Percentiles rank a stretch among this genome's conserved stretches.
Conservation (phyloP, 2,329 filamentous ascomycete species). For the Zymoseptoria tritici region DNA sequence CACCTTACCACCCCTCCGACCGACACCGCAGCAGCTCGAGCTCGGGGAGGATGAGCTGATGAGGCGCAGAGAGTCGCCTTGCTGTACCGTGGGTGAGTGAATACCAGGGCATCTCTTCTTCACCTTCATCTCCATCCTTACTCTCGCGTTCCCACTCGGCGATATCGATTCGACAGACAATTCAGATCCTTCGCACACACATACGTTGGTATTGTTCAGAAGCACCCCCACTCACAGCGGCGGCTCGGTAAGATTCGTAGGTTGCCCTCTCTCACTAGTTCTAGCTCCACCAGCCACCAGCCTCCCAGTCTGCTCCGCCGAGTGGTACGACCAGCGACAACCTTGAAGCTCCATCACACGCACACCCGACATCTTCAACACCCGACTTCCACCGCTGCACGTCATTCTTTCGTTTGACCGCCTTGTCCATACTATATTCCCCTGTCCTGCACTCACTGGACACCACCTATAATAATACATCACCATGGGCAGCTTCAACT, state of each 20-base stretch:
- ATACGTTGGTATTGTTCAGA: not conserved
- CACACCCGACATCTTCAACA: not conserved
- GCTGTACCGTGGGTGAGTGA: too few species aligned
- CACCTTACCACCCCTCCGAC: too few species aligned
- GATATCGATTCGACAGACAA: too few species aligned
- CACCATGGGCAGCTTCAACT: constrained; percentile 59
- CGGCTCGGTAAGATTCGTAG: not conserved
- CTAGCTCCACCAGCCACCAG: not conserved
- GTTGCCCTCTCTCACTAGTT: not conserved
- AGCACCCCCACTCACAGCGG: not conserved
- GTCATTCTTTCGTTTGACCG: constrained; percentile 4
- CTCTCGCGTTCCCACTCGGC: too few species aligned
- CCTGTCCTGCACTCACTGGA: not conserved
- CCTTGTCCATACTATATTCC: not conserved
- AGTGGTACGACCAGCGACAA: not conserved
- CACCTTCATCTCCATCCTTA: too few species aligned
- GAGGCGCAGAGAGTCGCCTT: too few species aligned
- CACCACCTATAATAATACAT: constrained; percentile 14
- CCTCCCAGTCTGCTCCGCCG: not conserved
- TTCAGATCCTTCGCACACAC: too few species aligned
- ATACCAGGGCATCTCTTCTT: too few species aligned
- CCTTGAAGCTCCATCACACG: not conserved
- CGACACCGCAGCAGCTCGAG: too few species aligned
- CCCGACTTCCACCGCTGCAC: not conserved
- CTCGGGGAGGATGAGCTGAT: too few species aligned